Evolutionary conservation across 257 asterid genomes (phyloP), one percentile per base, ranked within the genome.

Genomic region (Anisodus acutangulus): DNA sequence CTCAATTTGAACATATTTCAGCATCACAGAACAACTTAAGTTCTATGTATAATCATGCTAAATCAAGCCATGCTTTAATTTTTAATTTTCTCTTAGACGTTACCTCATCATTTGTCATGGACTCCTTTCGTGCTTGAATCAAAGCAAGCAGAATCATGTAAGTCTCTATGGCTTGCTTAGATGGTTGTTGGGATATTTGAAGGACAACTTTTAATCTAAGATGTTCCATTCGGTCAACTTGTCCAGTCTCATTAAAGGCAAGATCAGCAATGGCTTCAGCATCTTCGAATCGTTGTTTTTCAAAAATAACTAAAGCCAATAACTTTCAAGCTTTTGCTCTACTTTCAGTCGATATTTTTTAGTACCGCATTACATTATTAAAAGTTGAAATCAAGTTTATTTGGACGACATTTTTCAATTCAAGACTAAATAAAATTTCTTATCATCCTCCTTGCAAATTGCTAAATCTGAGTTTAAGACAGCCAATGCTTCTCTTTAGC

Each of bases 141-240:
- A 94, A 64, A 26, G 95, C 88, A 16, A 95, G 93, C 91, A 94
- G 83, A 87, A 93, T 83, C 88, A 91, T 85, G 85, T 91, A 95
- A 0, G 95, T 95, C 86, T 95, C 98, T 41, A 92, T 91, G 11
- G 99, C 98, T 86, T 91, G 97, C 88, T 93, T 94, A 6, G 97
- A 97, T 53, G 90, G 91, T 84, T 91, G 91, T 87, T 91, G 89
- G 43, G 92, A 91, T 76, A 89, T 91, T 89, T 92, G 95, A 87
- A 93, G 88, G 39, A 91, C 86, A 12, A 94, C 99, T 93, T 95
- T 95, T 86, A 94, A 37, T 83, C 97, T 90, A 79, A 95, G 88
- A 87, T 93, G 92, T 76, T 94, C 94, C 81, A 95, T 81, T 83
- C 87, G 95, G 84, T 95, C 97, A n/a, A 92, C 22, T 22, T 88